phyloP scores from a whole-genome alignment of 371 early-diverging fungal genomes.

The Globomyces sp. region DNA sequence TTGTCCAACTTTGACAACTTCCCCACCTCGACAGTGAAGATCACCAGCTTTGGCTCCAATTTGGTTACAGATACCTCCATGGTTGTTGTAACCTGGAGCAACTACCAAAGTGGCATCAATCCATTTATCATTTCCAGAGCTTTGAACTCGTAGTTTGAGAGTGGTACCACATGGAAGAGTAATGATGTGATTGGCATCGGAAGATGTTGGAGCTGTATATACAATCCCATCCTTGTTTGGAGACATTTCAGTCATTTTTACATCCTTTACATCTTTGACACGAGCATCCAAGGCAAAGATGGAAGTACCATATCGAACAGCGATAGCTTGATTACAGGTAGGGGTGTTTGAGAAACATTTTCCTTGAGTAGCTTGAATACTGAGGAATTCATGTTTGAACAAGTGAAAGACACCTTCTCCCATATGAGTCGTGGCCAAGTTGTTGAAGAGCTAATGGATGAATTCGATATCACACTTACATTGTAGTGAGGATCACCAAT shows the following conservation, averaged over 20 bases:
- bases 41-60: not conserved
- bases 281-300: constrained; percentile 17
- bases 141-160: not conserved
- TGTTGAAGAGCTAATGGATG: not conserved
- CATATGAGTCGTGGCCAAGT: not conserved
- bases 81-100: not conserved
- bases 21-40: constrained; percentile 2
- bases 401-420: not conserved
- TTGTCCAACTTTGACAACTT: not conserved
- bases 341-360: not conserved
- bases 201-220: constrained; percentile 11
- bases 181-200: not conserved
- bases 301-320: constrained; percentile 18
- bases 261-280: constrained; percentile 2
- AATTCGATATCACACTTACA: no score
- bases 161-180: constrained; percentile 9
- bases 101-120: constrained; percentile 5
- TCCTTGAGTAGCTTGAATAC: constrained; percentile 1
- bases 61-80: constrained; percentile 17
- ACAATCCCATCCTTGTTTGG: constrained; percentile 10
- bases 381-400: constrained; percentile 6
- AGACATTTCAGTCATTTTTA: constrained; percentile 2
- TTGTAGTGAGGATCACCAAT: constrained; percentile 15
- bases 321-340: constrained; percentile 15
- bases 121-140: not conserved